phyloP scores from a whole-genome alignment of 176 grass and related monocot genomes.

The Thinopyrum elongatum region DNA sequence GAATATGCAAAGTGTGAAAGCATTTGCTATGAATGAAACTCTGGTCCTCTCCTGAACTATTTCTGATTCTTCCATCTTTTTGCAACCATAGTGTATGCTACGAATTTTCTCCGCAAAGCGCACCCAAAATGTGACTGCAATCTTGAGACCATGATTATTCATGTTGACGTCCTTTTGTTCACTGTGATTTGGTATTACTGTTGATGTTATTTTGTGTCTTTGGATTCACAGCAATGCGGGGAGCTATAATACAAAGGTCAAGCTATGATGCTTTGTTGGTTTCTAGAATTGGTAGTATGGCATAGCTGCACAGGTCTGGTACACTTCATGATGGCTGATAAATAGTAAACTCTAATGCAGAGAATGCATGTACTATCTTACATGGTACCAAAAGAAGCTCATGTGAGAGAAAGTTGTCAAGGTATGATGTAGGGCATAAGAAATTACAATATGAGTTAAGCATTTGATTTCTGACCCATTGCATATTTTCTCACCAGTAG shows the following conservation, averaged over 20 bases:
- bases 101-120: too few species aligned
- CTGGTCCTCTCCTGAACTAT: too few species aligned
- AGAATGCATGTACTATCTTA: not conserved
- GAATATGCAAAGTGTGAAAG: too few species aligned
- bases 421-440: constrained; percentile 72
- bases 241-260: too few species aligned
- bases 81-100: too few species aligned
- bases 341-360: not conserved
- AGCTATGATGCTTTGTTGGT: constrained; percentile 52
- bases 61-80: too few species aligned
- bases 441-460: constrained; percentile 64
- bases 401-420: constrained; percentile 84
- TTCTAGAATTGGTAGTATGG: constrained; percentile 51
- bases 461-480: not conserved
- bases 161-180: not conserved
- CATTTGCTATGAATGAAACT: too few species aligned
- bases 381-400: constrained; percentile 44
- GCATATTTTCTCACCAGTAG: not conserved
- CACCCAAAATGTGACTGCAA: too few species aligned
- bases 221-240: constrained; percentile 23
- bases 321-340: not conserved
- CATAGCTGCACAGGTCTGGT: constrained; percentile 60
- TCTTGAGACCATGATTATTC: constrained; percentile 41
- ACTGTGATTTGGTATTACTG: not conserved
- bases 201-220: not conserved